These are phyloP conservation scores for Botrytis elliptica DNA, from an alignment of 2,329 filamentous ascomycete genomes.

Conservation along the genomic window DNA sequence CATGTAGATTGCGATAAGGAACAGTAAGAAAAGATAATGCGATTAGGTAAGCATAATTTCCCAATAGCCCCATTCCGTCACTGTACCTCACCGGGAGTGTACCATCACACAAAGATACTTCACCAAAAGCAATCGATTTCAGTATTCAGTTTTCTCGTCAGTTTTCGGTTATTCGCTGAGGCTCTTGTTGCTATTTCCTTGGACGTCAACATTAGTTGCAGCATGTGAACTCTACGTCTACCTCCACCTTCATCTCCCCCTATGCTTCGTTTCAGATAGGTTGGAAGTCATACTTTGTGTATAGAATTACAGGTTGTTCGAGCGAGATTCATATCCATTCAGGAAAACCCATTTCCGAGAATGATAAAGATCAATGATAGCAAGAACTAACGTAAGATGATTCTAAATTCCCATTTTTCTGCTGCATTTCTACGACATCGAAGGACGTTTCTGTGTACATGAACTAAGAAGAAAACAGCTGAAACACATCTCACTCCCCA, in stretches of 20 bases:
- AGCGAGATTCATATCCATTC: background rate
- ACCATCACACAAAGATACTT: background rate
- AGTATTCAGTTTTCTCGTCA: background rate
- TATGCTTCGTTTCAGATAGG: too few relatives aligned
- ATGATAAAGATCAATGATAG: background rate
- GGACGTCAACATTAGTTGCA: too few relatives aligned
- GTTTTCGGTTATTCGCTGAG: rapidly evolving
- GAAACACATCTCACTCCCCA: too few relatives aligned
- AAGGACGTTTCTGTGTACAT: too few relatives aligned
- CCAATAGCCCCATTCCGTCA: rapidly evolving
- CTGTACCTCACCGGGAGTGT: background rate
- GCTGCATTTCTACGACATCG: too few relatives aligned
- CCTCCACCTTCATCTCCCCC: background rate
- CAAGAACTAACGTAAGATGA: too few relatives aligned
- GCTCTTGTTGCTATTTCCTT: background rate
- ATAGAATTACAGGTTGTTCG: background rate
- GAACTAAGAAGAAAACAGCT: too few relatives aligned
- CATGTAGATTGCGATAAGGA: slow-evolving; percentile 8
- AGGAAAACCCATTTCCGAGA: rapidly evolving
- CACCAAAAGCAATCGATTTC: rapidly evolving
- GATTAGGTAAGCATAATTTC: background rate
- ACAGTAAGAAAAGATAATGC: background rate
- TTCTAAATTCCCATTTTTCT: too few relatives aligned
- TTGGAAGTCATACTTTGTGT: background rate
- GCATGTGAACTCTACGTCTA: background rate